Base-by-base conservation (phyloP, 2,329 filamentous ascomycete species). In the Coniochaeta sp. region DNA sequence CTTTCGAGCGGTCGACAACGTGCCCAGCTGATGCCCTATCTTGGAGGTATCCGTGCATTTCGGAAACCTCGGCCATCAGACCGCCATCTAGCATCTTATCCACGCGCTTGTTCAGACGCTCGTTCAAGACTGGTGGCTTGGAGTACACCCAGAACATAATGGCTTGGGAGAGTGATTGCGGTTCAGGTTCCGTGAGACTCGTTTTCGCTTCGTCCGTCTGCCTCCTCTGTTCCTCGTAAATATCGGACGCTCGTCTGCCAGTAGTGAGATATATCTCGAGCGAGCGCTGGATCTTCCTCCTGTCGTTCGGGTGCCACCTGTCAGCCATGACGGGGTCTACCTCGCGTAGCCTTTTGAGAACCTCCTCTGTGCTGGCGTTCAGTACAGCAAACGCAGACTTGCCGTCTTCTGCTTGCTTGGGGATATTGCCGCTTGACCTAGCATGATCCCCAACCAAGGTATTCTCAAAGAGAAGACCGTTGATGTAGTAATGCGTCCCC, bases 401-500 rank as follows among this genome's bases (percentile, higher is more conserved):
- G 10, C 72, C 70, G 14, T 77, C 72, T 28, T 75, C 70, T 26
- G 71, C 63, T 40, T 63, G 62, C 7, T 28, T 28, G 54, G 36
- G 58, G 6, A 26, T 60, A 24, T 26, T 44, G 22, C 32, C 57
- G 6, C 12, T 60, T 62, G 10, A 47, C 28, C 36, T n/a, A 6
- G 44, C 30, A n/a, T 63, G 52, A 12, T 63, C 73, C 12, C 77
- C 77, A 1, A 90, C 79, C 7, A 93, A 73, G 17, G 82, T 81
- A 64, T 93, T 86, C 36, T 89, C 83, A 71, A 98, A 96, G 3
- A 99, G 80, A 17, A 99, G 80, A 0, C 91, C 87, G 68, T 97
- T 92, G 0, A 91, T 89, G 70, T 99, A 99, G 75, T 98, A 99
- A 69, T 96, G 91, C 12, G 93, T 96, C 9, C 95, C 95, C 28